Base-by-base conservation (phyloP, 1,284 basidiomycete species). In the Chalciporus sp. region DNA sequence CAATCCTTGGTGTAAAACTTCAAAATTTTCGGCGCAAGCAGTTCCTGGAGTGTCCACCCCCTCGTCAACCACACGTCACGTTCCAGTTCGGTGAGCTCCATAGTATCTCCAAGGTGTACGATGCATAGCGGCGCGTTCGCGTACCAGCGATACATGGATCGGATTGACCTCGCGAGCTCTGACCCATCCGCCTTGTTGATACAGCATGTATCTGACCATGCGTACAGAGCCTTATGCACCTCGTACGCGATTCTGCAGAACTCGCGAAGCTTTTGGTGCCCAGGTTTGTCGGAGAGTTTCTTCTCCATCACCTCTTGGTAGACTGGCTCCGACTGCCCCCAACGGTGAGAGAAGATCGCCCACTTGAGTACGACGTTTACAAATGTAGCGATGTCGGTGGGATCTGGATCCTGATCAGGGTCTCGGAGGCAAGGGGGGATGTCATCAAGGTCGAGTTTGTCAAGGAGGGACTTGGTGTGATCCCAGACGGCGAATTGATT, bases 61-160 rank as follows among this genome's bases (percentile, higher is more conserved):
- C 51, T 43, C 20, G 43, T 44, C 23, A 54, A 44, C 52, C 52
- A 54, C n/a, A 20, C n/a, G 28, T 54, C 52, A n/a, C 17, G 6
- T 39, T 20, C 41, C 4, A 54, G 6, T 12, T 42, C 52, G 20
- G 28, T 35, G 8, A 51, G 14, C 9, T 42, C n/a, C 28, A 27
- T 33, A 1, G 29, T 54, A 7, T 41, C 43, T 17, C 35, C 29
- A 20, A 55, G 51, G 20, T 46, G n/a, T 16, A 37, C 35, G 42
- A 47, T 47, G 40, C 42, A 53, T 12, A 55, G 23, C 7, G 29
- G n/a, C 4, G 53, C 33, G 17, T 55, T 37, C 19, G 33, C 29
- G 29, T 55, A 55, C 53, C 53, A 55, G n/a, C 26, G 26, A 28
- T 53, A 55, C 53, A 55, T 55, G 17, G 53, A 55, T 5, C 51